Base-by-base conservation (phyloP, 306 rosid species). In the Cicer judaicum region DNA sequence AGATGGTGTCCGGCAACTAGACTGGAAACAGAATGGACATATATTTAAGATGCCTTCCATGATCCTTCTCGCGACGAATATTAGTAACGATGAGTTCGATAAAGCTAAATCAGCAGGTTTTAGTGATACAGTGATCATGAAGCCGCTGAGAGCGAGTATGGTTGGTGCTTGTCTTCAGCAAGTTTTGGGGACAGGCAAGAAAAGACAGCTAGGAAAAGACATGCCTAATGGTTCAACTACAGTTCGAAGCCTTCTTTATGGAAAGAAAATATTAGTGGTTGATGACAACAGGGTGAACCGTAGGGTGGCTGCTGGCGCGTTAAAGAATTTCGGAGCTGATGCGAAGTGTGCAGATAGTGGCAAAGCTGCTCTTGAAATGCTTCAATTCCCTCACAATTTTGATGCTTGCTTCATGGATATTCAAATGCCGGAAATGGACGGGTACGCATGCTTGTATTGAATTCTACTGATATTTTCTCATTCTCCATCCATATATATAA, bases 391-490 rank as follows among this genome's bases (percentile, higher is more conserved):
- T 9, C 98, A 95, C 66, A 39, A 67, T 65, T 92, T 95, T 50
- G 97, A 95, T 84, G 99, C 99, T 16, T 95, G 99, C 82, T 95
- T 95, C 88, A 95, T 95, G 99, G 99, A 95, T 77, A 92, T 95
- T 79, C 99, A 95, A 73, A 95, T 95, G 99, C 99, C 99, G 8
- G 99, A 95, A 79, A 95, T 95, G 99, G 99, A 95, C 62, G 99
- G 99, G 99, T 93, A 86, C 40, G 90, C 13, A 6, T 1, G 55
- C 19, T 69, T 62, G n/a, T 53, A 14, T 59, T 48, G 15, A 38
- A 12, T 81, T 2, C 34, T 29, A 29, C 34, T 29, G 34, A 29
- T 29, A 29, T 29, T 24, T 54, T 9, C 42, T 15, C 13, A 3
- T 14, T 5, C 7, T 41, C 24, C n/a, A 18, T 49, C 1, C 50